Percentiles rank a stretch among this genome's conserved stretches.
These are phyloP conservation scores for Yarrowia divulgata DNA, from an alignment of 805 yeast genomes.

Conservation along the genomic window DNA sequence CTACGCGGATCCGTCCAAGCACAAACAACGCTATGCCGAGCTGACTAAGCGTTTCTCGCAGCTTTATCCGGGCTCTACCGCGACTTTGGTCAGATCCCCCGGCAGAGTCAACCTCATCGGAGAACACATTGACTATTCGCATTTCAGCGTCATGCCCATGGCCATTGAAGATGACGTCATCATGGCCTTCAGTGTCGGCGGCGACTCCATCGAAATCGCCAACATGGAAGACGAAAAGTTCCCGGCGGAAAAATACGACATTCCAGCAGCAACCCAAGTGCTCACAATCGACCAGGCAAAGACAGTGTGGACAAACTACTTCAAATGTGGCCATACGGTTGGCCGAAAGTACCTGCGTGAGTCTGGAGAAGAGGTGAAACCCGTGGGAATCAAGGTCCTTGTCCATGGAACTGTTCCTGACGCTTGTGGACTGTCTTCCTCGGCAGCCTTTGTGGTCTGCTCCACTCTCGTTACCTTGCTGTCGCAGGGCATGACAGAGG, in stretches of 20 bases:
- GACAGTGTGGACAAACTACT: slow-evolving; percentile 72
- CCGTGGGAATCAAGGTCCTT: slow-evolving; percentile 56
- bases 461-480: slow-evolving; percentile 64
- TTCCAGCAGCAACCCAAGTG: slow-evolving; percentile 41
- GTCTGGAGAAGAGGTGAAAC: not conserved
- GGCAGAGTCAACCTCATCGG: slow-evolving; percentile 79
- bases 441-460: slow-evolving; percentile 75
- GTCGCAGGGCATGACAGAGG: slow-evolving; percentile 56
- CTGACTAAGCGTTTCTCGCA: slow-evolving; percentile 43
- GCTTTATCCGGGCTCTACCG: slow-evolving; percentile 43
- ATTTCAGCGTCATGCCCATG: slow-evolving; percentile 74
- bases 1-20: slow-evolving; percentile 43
- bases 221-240: slow-evolving; percentile 50
- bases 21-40: slow-evolving; percentile 42
- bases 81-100: slow-evolving; percentile 68
- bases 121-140: slow-evolving; percentile 75
- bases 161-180: slow-evolving; percentile 71
- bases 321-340: slow-evolving; percentile 68
- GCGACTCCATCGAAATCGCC: slow-evolving; percentile 49
- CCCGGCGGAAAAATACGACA: slow-evolving; percentile 41
- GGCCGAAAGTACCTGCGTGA: slow-evolving; percentile 56
- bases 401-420: slow-evolving; percentile 74
- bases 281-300: slow-evolving; percentile 58
- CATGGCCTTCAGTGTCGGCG: slow-evolving; percentile 52
- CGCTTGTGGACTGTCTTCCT: slow-evolving; percentile 73